Percentiles rank a stretch among this genome's conserved stretches.
These are phyloP conservation scores for Sphaerosporella brunnea DNA, from an alignment of 495 filamentous ascomycete species.

Conservation along the genomic window DNA sequence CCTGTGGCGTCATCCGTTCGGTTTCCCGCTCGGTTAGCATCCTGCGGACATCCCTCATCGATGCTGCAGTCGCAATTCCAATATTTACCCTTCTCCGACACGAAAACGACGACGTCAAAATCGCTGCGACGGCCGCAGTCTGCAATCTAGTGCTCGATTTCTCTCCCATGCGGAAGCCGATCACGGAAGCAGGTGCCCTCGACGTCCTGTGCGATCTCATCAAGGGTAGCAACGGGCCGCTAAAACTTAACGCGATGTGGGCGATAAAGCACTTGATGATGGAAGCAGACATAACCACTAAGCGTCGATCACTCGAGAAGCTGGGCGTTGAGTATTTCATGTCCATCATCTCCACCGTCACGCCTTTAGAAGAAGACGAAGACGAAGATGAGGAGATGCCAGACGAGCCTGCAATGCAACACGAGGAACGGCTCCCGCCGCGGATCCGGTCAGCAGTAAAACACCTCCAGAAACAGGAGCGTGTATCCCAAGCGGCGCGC, in stretches of 20 bases:
- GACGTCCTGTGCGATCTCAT: constrained; percentile 69
- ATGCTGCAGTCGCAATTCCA: constrained; percentile 62
- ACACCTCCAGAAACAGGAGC: background rate
- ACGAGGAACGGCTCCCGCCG: constrained; percentile 10
- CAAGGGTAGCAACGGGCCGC: constrained; percentile 48
- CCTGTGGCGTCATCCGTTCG: constrained; percentile 59
- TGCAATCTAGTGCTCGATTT: constrained; percentile 73
- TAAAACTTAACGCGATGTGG: constrained; percentile 75
- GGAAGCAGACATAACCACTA: constrained; percentile 46
- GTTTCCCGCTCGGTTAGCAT: constrained; percentile 70
- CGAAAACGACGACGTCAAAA: constrained; percentile 60
- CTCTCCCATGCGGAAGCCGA: constrained; percentile 73
- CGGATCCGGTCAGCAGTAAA: constrained; percentile 12
- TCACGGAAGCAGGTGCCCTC: constrained; percentile 59
- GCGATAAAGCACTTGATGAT: constrained; percentile 75
- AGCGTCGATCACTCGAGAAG: constrained; percentile 57
- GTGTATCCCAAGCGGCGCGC: background rate
- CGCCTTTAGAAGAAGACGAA: constrained; percentile 30
- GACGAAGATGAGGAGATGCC: constrained; percentile 50
- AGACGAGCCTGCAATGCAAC: constrained; percentile 9
- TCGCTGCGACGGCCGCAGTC: constrained; percentile 63
- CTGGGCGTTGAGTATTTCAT: constrained; percentile 65
- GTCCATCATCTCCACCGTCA: constrained; percentile 43
- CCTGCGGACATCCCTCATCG: constrained; percentile 68
- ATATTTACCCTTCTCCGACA: constrained; percentile 61